Conservation (phyloP, 495 filamentous ascomycete species). For the Daldinia caldariorum region DNA sequence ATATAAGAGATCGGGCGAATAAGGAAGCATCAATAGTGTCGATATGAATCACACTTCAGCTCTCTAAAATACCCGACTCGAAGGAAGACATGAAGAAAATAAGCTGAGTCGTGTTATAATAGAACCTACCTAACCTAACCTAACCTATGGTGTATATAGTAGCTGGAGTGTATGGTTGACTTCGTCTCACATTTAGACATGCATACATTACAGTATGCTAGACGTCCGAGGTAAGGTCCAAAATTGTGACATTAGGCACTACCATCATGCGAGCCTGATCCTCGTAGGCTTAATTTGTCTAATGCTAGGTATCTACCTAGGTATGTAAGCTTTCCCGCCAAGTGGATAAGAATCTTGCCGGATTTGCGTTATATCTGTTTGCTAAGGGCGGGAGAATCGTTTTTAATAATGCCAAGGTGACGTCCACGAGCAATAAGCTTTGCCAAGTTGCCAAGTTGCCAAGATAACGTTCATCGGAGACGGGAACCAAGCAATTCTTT, state of each 20-base stretch:
- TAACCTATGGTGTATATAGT: no score
- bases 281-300: neutral
- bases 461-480: constrained; percentile 27
- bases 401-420: constrained; percentile 43
- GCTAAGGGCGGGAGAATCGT: constrained; percentile 21
- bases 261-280: constrained; percentile 2
- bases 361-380: constrained; percentile 15
- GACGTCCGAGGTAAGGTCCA: neutral
- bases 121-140: no score
- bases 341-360: constrained; percentile 14
- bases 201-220: neutral
- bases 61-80: constrained; percentile 8
- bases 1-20: constrained; percentile 1
- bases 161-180: neutral
- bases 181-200: constrained; percentile 3
- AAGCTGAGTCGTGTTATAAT: neutral
- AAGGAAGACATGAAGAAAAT: neutral
- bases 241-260: neutral
- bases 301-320: no score
- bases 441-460: constrained; percentile 51
- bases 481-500: constrained; percentile 39
- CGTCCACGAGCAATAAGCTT: constrained; percentile 50
- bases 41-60: neutral
- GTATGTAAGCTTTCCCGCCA: constrained; percentile 27
- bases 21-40: neutral